Evolutionary conservation across 345 rosid genomes (phyloP).

Genomic region (Cardamine resedifolia): DNA sequence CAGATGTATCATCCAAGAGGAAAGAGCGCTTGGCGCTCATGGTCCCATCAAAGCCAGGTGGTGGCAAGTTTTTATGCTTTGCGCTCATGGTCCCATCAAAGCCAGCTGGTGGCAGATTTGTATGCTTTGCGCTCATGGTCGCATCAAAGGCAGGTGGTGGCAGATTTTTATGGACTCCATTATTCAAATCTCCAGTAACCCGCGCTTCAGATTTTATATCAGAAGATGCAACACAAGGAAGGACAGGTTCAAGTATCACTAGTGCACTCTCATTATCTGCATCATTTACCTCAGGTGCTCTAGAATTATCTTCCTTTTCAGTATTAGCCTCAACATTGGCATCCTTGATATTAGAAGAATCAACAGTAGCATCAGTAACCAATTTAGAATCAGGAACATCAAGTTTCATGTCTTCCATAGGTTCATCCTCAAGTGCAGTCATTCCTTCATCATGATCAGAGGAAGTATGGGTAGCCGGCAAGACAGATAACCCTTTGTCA

Average conservation of each 20-base stretch:
- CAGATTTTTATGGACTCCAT: slow-evolving; percentile 35
- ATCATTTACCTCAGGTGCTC: slow-evolving; percentile 32
- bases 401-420: slow-evolving; percentile 26
- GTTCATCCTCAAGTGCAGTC: slow-evolving; percentile 24
- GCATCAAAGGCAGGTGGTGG: slow-evolving; percentile 38
- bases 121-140: slow-evolving; percentile 36
- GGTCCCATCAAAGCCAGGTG: slow-evolving; percentile 41
- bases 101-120: slow-evolving; percentile 28
- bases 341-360: slow-evolving; percentile 22
- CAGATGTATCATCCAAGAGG: slow-evolving; percentile 47
- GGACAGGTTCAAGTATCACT: slow-evolving; percentile 28
- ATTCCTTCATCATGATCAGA: slow-evolving; percentile 27
- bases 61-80: slow-evolving; percentile 31
- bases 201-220: slow-evolving; percentile 39
- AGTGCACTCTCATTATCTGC: slow-evolving; percentile 30
- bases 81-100: slow-evolving; percentile 42
- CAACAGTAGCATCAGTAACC: slow-evolving; percentile 21
- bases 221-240: slow-evolving; percentile 41
- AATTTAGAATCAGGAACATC: slow-evolving; percentile 33
- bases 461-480: slow-evolving; percentile 32
- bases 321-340: slow-evolving; percentile 34
- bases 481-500: slow-evolving; percentile 20
- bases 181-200: slow-evolving; percentile 36
- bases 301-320: slow-evolving; percentile 33
- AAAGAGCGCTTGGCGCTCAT: slow-evolving; percentile 43